Evolutionary conservation across 805 yeast genomes (phyloP).

Genomic region (Ogataea polymorpha): DNA sequence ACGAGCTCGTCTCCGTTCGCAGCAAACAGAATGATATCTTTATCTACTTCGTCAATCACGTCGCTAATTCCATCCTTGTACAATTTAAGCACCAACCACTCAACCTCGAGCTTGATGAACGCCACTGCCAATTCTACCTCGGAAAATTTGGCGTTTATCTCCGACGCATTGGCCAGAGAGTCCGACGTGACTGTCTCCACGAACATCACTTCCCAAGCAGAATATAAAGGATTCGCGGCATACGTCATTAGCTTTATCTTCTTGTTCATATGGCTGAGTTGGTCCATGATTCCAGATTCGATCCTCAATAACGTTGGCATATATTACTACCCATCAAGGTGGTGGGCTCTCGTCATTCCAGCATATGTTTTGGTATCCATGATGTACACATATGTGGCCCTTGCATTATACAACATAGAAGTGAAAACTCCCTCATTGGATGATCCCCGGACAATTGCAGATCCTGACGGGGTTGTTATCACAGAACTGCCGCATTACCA

Average conservation of each 20-base stretch:
- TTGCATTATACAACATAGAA: constrained; percentile 76
- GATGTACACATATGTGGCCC: constrained; percentile 68
- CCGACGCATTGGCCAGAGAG: constrained; percentile 59
- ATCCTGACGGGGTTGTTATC: constrained; percentile 46
- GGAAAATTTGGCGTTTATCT: constrained; percentile 22
- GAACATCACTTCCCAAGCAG: constrained; percentile 56
- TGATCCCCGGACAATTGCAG: constrained; percentile 64
- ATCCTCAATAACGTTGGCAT: constrained; percentile 51
- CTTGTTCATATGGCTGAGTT: constrained; percentile 54
- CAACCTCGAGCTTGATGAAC: constrained; percentile 21
- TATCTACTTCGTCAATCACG: constrained; percentile 33
- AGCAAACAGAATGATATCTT: constrained; percentile 28
- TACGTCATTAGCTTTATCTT: constrained; percentile 64
- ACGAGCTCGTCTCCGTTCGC: constrained; percentile 14
- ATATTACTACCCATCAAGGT: constrained; percentile 78
- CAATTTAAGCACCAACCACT: constrained; percentile 24
- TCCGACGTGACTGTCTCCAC: constrained; percentile 64
- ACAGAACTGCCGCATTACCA: constrained; percentile 21
- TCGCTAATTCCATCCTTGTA: constrained; percentile 31
- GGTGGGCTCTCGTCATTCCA: constrained; percentile 88
- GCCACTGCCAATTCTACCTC: constrained; percentile 15
- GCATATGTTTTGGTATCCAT: constrained; percentile 64
- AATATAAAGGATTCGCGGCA: constrained; percentile 84
- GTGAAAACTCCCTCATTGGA: constrained; percentile 57
- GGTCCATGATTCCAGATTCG: constrained; percentile 74